Base-by-base conservation (phyloP, 2,329 filamentous ascomycete genomes). In the Cercospora berteroae region DNA sequence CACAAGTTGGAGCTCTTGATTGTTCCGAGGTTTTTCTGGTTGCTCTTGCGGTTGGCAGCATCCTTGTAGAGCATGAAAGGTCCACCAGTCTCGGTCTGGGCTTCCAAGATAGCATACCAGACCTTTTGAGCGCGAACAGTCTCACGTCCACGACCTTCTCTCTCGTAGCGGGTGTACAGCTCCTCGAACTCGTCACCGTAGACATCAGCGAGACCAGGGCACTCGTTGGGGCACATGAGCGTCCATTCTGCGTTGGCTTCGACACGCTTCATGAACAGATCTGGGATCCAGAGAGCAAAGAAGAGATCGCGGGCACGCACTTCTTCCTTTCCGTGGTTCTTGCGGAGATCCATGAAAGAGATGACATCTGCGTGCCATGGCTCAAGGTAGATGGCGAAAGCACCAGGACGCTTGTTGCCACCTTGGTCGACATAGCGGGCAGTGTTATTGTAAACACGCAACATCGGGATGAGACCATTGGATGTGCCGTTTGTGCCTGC, bases 41-140 rank as follows among this genome's bases (percentile, higher is more conserved):
- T 99, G 86, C 94, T 97, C 90, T 99, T 99, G 80, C 89, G 89
- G 88, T 99, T 99, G 88, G 91, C 94, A 77, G 90, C 87, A 82
- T 99, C 95, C 87, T 99, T 99, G 89, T 99, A 99, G 68, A 98
- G 89, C 93, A 99, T 99, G 84, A 97, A 99, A 59, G 95, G 95
- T 82, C 96, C 98, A 75, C 95, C 95, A 56, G 95, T 99, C 88
- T 99, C 95, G 36, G 94, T 98, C 84, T 99, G 95, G 60, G 95
- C 92, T 83, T 99, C 95, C 58, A 99, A 88, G 72, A 99, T 97
- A 73, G 94, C 93, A 79, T 98, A 98, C 95, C 95, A 99, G 67
- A 99, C 90, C 87, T 99, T 99, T 86, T 99, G 95, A 25, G 95
- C 95, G 82, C 96, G 95, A 78, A 99, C 85, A 20, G 92, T 97